Base-by-base conservation (phyloP, 1,139 yeast genomes). In the Kurtzmaniella quercitrusa region DNA sequence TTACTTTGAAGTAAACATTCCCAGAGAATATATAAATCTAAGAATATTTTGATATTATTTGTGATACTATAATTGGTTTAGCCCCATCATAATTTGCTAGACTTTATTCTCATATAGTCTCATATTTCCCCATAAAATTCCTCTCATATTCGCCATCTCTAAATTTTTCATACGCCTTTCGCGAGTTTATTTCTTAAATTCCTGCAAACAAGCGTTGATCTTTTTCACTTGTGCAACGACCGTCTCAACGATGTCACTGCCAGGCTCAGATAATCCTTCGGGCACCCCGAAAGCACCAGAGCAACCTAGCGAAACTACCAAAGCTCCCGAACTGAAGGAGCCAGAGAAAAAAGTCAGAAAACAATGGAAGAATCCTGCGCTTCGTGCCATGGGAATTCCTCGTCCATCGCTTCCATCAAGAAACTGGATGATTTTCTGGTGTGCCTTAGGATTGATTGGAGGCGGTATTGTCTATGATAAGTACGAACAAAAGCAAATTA, bases 371-470 rank as follows among this genome's bases (percentile, higher is more conserved):
- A 91, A 91, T 57, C 97, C 97, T 2, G 97, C 96, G 1, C 76
- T 93, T 42, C 68, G 80, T 52, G 88, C 88, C 57, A 79, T 93
- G 88, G 98, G 98, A 1, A 76, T 93, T 39, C 88, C 89, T 3
- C 66, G 82, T 20, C 55, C 88, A 26, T 76, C 84, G 33, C 64
- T 94, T 17, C 98, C 99, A 0, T 84, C 95, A 1, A 73, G 97
- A 49, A 93, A 91, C 67, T 91, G 98, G 98, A 65, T 80, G 71
- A 87, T 89, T 36, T 93, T 94, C 61, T 86, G 96, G 89, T 60
- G 83, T 0, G 80, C 86, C 8, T 60, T 86, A 2, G 80, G 83
- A 0, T 66, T 76, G 1, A 63, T 86, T 30, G 75, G 86, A 2
- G 93, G 95, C 12, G 86, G 89, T 14, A 73, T 83, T 28, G 77